Base-by-base conservation (phyloP, 352 stramenopile genomes). In the Globisporangium sylvaticum region DNA sequence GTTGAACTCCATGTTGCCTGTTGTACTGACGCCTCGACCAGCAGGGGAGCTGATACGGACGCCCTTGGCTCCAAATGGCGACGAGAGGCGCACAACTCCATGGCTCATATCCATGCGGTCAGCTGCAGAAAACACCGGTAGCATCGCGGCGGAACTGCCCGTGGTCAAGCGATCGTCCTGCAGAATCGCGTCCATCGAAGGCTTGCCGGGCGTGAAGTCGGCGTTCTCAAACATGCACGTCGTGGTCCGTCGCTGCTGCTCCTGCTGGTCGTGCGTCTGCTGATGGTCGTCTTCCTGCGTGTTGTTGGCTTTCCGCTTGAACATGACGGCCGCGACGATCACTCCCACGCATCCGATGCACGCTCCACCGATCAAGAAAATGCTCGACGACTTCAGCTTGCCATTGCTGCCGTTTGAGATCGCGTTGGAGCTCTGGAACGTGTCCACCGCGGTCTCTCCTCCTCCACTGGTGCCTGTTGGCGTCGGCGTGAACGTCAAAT, bases 151-250 rank as follows among this genome's bases (percentile, higher is more conserved):
- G 10, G 59, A 65, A 58, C 65, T 69, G 14, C 54, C 65, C 6
- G 46, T 53, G n/a, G 59, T 61, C 24, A 53, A 8, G 3, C 65
- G 65, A 20, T 54, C 32, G 48, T 69, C 65, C 48, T 69, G 65
- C 18, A 69, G 57, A 58, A 69, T 69, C 2, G 24, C 65, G 58
- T 69, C 65, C 18, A 65, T 32, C 34, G 65, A 69, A 10, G 25
- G 31, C 31, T 46, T 48, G 18, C 50, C 46, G 3, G 65, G 65
- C 34, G 65, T 65, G 46, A 57, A 69, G 50, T 69, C 48, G 12
- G 57, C 57, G 48, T 37, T 69, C 48, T 69, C 65, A 31, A 69
- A 69, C 65, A 32, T 46, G n/a, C 57, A 67, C 18, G 50, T 61
- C 24, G 62, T 62, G 7, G 65, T 64, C 27, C 55, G 56, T 20